A percentile compares a stretch with the other conserved stretches of the same genome.
Conservation (phyloP, 140 eudicot genomes). For the Anethum foeniculum region DNA sequence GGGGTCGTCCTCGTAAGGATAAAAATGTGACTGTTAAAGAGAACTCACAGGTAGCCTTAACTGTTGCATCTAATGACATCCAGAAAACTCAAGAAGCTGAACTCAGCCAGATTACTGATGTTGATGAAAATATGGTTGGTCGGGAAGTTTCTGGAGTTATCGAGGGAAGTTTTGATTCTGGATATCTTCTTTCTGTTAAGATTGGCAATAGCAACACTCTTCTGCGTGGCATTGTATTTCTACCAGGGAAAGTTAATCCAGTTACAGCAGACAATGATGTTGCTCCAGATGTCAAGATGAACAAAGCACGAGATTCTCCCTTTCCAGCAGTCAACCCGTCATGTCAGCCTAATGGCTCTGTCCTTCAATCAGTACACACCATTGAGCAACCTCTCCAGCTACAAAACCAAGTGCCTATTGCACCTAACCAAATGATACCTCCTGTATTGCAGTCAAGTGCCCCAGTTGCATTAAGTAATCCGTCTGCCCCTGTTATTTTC, state of each 20-base stretch:
- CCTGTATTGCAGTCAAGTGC: not conserved
- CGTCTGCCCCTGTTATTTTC: not conserved
- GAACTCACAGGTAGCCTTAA: conserved; percentile 28
- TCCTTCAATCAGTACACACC: not conserved
- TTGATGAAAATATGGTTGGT: conserved; percentile 47
- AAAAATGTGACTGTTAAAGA: conserved; percentile 31
- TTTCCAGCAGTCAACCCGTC: conserved; percentile 30
- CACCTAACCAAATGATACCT: conserved; percentile 8
- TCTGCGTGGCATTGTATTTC: conserved; percentile 63
- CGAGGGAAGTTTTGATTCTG: conserved; percentile 72
- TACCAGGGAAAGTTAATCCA: conserved; percentile 45
- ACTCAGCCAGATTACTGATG: conserved; percentile 12
- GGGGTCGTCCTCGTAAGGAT: conserved; percentile 92
- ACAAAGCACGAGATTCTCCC: conserved; percentile 36
- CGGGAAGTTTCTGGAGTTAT: conserved; percentile 59
- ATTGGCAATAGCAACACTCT: conserved; percentile 41
- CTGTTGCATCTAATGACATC: conserved; percentile 17
- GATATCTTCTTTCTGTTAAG: conserved; percentile 58
- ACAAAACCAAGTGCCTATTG: not conserved
- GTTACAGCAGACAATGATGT: conserved; percentile 55
- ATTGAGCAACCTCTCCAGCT: conserved; percentile 18
- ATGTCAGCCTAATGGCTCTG: conserved; percentile 14
- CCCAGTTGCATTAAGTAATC: not conserved
- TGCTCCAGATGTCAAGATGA: conserved; percentile 51
- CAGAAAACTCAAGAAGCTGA: conserved; percentile 20